Evolutionary conservation across 768 basidiomycete species (phyloP).

Genomic region (Tricholoma sp.): DNA sequence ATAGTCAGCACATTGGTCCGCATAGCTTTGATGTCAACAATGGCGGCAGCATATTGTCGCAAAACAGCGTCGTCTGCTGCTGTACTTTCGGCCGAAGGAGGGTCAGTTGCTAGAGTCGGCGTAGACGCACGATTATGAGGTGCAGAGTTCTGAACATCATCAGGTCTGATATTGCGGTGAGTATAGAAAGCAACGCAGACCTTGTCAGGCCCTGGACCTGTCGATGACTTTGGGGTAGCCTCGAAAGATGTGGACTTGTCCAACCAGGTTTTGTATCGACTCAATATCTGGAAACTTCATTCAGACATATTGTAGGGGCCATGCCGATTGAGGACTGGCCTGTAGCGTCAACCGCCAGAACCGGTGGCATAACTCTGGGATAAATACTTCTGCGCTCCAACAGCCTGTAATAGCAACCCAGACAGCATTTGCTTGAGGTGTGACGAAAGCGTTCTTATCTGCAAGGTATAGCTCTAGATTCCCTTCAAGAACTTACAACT

Average conservation of each 20-base stretch:
- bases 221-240: conserved; percentile 25
- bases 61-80: conserved; percentile 62
- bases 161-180: background rate
- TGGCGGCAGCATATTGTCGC: conserved; percentile 58
- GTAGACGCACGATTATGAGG: conserved; percentile 44
- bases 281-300: conserved; percentile 53
- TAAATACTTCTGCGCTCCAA: conserved; percentile 84
- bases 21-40: conserved; percentile 63
- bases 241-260: conserved; percentile 41
- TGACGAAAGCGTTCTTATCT: conserved; percentile 41
- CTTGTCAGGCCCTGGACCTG: conserved; percentile 28
- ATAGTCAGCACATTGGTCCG: conserved; percentile 46
- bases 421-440: conserved; percentile 58
- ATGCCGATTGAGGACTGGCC: conserved; percentile 36
- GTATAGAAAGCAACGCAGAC: conserved; percentile 7
- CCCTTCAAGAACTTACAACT: background rate
- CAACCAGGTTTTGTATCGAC: conserved; percentile 79
- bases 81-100: conserved; percentile 46
- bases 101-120: conserved; percentile 44
- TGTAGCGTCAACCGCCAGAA: conserved; percentile 94
- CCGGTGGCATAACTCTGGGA: conserved; percentile 73
- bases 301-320: background rate
- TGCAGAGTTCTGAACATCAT: conserved; percentile 10
- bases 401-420: conserved; percentile 73
- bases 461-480: conserved; percentile 3